Evolutionary conservation across 2,329 filamentous ascomycete species (phyloP).

Genomic region (Apiospora pterosperma): DNA sequence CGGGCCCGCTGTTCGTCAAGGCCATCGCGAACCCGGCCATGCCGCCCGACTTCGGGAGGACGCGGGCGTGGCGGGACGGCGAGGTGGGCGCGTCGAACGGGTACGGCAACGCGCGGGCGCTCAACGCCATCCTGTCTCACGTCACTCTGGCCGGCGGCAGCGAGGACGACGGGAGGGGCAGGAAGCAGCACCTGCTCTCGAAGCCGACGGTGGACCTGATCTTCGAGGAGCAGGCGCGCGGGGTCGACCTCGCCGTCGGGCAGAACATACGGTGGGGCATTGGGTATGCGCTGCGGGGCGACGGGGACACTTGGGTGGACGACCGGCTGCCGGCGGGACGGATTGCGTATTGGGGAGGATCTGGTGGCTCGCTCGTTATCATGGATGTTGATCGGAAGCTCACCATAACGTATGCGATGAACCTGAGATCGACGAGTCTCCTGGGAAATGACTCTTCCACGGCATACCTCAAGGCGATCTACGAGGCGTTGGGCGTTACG

Average conservation of each 20-base stretch:
- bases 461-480: slow-evolving; percentile 17
- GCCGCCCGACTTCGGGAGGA: slow-evolving; percentile 18
- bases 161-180: background rate
- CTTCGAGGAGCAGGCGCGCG: slow-evolving; percentile 39
- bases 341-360: slow-evolving; percentile 20
- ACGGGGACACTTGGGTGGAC: slow-evolving; percentile 18
- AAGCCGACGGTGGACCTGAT: slow-evolving; percentile 39
- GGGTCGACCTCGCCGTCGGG: slow-evolving; percentile 35
- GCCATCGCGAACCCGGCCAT: slow-evolving; percentile 23
- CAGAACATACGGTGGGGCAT: slow-evolving; percentile 35
- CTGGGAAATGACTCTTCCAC: slow-evolving; percentile 15
- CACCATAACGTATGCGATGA: slow-evolving; percentile 22
- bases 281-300: slow-evolving; percentile 34
- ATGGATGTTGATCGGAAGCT: slow-evolving; percentile 19
- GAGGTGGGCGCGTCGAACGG: slow-evolving; percentile 42
- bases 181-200: slow-evolving; percentile 30
- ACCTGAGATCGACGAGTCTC: slow-evolving; percentile 10
- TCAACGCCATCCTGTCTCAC: slow-evolving; percentile 37
- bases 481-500: slow-evolving; percentile 17
- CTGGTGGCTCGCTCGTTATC: slow-evolving; percentile 19
- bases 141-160: slow-evolving; percentile 53
- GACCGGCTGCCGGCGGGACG: slow-evolving; percentile 29
- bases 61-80: slow-evolving; percentile 31
- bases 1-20: slow-evolving; percentile 25
- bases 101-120: slow-evolving; percentile 38